Evolutionary conservation across 2,329 filamentous ascomycete genomes (phyloP).

Genomic region (Fusarium begoniae): DNA sequence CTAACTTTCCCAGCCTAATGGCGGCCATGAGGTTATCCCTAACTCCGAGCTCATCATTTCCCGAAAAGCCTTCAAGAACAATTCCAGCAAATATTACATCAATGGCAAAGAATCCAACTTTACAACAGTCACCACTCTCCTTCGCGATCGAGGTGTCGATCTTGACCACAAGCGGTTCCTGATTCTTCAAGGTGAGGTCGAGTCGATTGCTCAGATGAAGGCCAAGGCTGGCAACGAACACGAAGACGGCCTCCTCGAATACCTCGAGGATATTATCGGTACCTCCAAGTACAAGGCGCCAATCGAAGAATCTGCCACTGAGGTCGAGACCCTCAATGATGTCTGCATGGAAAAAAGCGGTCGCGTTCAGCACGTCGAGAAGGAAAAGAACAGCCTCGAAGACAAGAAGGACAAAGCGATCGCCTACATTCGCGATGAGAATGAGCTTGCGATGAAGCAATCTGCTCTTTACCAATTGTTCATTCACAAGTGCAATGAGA

Average conservation of each 20-base stretch:
- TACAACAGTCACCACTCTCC: constrained; percentile 85
- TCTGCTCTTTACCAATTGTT: constrained; percentile 93
- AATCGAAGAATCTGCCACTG: constrained; percentile 90
- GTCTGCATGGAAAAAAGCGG: constrained; percentile 94
- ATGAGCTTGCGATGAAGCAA: constrained; percentile 89
- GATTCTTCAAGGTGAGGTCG: constrained; percentile 96
- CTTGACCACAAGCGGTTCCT: constrained; percentile 98
- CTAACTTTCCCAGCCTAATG: constrained; percentile 66
- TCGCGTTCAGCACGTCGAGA: constrained; percentile 96
- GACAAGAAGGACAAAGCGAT: constrained; percentile 97
- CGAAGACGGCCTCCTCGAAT: constrained; percentile 94
- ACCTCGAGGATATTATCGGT: constrained; percentile 97
- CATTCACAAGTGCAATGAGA: constrained; percentile 87
- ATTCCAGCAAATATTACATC: constrained; percentile 98
- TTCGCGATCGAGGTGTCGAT: constrained; percentile 90
- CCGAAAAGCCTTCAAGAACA: constrained; percentile 95
- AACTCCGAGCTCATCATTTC: constrained; percentile 89
- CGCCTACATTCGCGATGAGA: constrained; percentile 89
- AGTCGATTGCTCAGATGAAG: constrained; percentile 99
- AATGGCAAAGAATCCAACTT: constrained; percentile 91
- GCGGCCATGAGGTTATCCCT: constrained; percentile 79
- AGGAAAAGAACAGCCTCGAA: constrained; percentile 91
- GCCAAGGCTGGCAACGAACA: constrained; percentile 94
- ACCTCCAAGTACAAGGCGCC: constrained; percentile 98
- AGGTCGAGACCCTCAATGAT: constrained; percentile 93